Evolutionary conservation across 2,329 filamentous ascomycete genomes (phyloP).

Genomic region (Sclerotinia spermophila): DNA sequence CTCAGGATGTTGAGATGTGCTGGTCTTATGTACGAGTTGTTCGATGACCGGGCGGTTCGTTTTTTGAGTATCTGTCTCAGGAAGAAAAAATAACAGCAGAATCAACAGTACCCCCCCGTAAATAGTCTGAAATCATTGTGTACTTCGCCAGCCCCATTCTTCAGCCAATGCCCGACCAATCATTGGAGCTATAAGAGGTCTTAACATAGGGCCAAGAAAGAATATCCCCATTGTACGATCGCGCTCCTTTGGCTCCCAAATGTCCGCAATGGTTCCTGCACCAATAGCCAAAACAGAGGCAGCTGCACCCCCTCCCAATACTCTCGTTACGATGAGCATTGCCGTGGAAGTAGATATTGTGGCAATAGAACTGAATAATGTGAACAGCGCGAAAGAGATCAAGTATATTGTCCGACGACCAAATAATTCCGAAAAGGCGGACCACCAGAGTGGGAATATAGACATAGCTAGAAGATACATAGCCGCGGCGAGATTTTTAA

Average conservation of each 20-base stretch:
- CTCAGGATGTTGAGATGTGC: background rate
- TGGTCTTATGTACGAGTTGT: background rate
- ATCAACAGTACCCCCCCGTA: conserved; percentile 60
- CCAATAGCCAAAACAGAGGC: conserved; percentile 81
- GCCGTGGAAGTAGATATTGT: conserved; percentile 66
- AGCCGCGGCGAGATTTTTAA: conserved; percentile 72
- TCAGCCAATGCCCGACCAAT: conserved; percentile 71
- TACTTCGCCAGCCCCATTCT: conserved; percentile 68
- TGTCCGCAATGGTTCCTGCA: conserved; percentile 76
- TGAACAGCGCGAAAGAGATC: conserved; percentile 67
- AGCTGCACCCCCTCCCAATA: conserved; percentile 70
- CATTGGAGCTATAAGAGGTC: conserved; percentile 72
- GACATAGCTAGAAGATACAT: conserved; percentile 81
- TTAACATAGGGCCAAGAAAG: conserved; percentile 73
- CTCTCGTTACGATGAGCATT: conserved; percentile 75
- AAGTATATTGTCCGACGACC: conserved; percentile 79
- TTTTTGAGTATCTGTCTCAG: conserved; percentile 62
- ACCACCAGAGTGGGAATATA: conserved; percentile 81
- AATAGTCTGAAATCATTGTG: conserved; percentile 72
- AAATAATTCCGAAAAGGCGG: conserved; percentile 69
- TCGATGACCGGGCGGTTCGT: background rate
- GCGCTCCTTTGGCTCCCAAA: conserved; percentile 70
- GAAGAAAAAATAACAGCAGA: conserved; percentile 57
- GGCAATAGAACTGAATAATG: conserved; percentile 65
- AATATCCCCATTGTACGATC: conserved; percentile 80